Evolutionary conservation across 2,329 filamentous ascomycete species (phyloP), one percentile per base, ranked within the genome.

Genomic region (Exophiala xenobiotica): DNA sequence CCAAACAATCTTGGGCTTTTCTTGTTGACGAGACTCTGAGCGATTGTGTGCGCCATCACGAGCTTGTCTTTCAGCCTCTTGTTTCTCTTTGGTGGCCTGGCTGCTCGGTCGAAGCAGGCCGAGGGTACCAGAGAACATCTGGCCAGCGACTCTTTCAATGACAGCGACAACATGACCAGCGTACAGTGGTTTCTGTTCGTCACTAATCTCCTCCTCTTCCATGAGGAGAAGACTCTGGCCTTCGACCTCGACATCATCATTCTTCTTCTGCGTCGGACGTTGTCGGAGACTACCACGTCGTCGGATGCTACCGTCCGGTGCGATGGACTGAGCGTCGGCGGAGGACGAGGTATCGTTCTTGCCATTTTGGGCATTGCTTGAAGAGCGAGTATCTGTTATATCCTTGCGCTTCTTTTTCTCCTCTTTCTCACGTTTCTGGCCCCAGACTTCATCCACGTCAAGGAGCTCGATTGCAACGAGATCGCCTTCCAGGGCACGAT

Each of bases 321-420:
- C 78, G 58, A 77, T 70, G 53, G 77, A 73, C 62, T 80, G 79
- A 53, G 85, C 81, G 47, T 87, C 85, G 53, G 80, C 80, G 62
- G 79, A 82, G 35, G 75, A 72, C 49, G 77, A 76, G 59, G 80
- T 79, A 67, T 87, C 80, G 68, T 70, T 74, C 44, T 74, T 70
- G 43, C 54, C 54, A 19, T 56, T 56, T 23, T 54, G 57, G 68
- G 83, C 80, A 64, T 81, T 84, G 56, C 84, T 84, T 58, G 86
- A 87, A 64, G 83, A 88, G 59, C 92, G 85, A 53, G 89, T 91
- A 68, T 97, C 93, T 26, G 90, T 95, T 53, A 96, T 95, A 66
- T 99, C 93, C 78, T 99, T 99, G 70, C 93, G 88, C 78, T 97
- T 99, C 83, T 99, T 99, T 81, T 99, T 99, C 71, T 99, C 93